phyloP scores from a whole-genome alignment of 1,139 yeast genomes.

The Scheffersomyces illinoinensis region DNA sequence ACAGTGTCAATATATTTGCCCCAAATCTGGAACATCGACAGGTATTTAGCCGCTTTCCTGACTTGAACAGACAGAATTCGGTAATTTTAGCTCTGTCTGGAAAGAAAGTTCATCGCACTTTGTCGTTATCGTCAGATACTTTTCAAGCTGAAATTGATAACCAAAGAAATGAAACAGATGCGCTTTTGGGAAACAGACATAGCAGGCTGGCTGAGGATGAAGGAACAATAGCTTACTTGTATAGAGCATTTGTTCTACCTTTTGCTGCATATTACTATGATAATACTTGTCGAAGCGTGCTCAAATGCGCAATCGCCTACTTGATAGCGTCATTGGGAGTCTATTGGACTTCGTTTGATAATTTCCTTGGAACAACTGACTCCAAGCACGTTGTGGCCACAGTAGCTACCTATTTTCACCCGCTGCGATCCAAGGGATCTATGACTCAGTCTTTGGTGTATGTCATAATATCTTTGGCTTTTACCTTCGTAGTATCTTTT shows the following conservation, averaged over 20 bases:
- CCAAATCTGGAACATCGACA: background rate
- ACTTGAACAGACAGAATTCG: slow-evolving; percentile 27
- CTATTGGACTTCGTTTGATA: slow-evolving; percentile 59
- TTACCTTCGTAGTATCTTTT: slow-evolving; percentile 57
- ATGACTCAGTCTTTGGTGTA: slow-evolving; percentile 74
- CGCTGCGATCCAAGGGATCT: slow-evolving; percentile 75
- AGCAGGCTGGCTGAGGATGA: background rate
- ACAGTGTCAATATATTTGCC: background rate
- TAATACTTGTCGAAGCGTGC: slow-evolving; percentile 32
- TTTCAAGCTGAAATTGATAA: background rate
- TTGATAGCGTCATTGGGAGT: slow-evolving; percentile 73
- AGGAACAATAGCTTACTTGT: background rate
- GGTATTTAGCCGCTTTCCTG: background rate
- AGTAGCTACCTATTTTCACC: slow-evolving; percentile 82
- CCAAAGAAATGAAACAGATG: background rate
- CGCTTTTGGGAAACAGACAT: background rate
- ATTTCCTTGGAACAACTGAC: slow-evolving; percentile 63
- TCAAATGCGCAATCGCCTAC: slow-evolving; percentile 74
- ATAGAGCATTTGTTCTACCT: background rate
- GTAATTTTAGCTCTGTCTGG: slow-evolving; percentile 45
- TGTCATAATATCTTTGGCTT: slow-evolving; percentile 56
- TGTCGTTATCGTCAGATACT: slow-evolving; percentile 14
- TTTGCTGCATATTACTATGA: slow-evolving; percentile 10
- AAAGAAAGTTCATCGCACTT: slow-evolving; percentile 36
- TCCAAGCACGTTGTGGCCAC: slow-evolving; percentile 83